Evolutionary conservation across 2,329 filamentous ascomycete species (phyloP).

Genomic region (Cladosporium phlei): DNA sequence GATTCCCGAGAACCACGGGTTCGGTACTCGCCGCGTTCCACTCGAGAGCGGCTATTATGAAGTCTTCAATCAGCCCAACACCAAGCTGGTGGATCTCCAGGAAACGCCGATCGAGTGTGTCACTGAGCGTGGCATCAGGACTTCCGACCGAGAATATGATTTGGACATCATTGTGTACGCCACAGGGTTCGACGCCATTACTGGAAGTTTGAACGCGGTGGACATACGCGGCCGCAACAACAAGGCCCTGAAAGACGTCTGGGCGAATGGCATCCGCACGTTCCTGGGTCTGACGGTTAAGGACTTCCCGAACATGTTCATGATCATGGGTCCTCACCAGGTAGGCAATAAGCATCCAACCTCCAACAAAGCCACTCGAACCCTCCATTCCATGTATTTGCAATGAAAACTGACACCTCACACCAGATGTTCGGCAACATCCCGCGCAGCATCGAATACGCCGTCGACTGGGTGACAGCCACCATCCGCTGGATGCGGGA

Average conservation of each 20-base stretch:
- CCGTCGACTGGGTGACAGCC: too few species aligned
- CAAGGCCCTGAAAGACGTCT: conserved; percentile 29
- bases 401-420: too few species aligned
- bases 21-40: conserved; percentile 62
- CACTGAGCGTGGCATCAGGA: conserved; percentile 21
- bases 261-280: conserved; percentile 31
- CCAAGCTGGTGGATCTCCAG: conserved; percentile 25
- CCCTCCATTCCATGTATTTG: too few species aligned
- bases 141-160: conserved; percentile 21
- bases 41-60: conserved; percentile 43
- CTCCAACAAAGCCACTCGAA: too few species aligned
- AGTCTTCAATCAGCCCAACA: conserved; percentile 25
- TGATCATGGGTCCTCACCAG: conserved; percentile 39
- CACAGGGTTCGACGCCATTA: conserved; percentile 37
- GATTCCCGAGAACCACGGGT: too few species aligned
- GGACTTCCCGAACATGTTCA: conserved; percentile 44
- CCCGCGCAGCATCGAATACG: too few species aligned
- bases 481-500: too few species aligned
- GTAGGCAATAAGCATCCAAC: too few species aligned
- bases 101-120: conserved; percentile 44
- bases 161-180: conserved; percentile 37
- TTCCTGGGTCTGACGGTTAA: conserved; percentile 38
- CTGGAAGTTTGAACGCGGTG: conserved; percentile 34
- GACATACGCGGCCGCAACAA: conserved; percentile 29
- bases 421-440: too few species aligned